A percentile compares a stretch with the other conserved stretches of the same genome.
phyloP scores from a whole-genome alignment of 1,284 basidiomycete species.

The Mycocalia duriaeana region DNA sequence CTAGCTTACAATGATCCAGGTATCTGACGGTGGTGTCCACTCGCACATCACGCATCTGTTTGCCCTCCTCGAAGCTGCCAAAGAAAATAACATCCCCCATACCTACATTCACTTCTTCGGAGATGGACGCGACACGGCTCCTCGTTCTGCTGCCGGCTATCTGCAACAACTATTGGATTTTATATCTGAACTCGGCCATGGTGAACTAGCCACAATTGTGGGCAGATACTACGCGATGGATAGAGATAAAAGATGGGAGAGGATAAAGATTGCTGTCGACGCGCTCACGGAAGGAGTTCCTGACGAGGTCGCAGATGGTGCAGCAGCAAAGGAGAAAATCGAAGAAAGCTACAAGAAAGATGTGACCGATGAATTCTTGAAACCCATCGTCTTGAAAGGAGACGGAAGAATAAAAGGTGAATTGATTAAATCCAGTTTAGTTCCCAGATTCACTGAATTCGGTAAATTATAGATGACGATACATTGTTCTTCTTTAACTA shows the following conservation, averaged over 20 bases:
- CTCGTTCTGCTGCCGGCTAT: slow-evolving; percentile 72
- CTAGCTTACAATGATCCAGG: slow-evolving; percentile 31
- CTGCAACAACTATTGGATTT: slow-evolving; percentile 74
- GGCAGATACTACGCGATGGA: slow-evolving; percentile 95
- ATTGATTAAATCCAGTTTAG: slow-evolving; percentile 13
- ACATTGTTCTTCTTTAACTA: slow-evolving; percentile 95
- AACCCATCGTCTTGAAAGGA: slow-evolving; percentile 84
- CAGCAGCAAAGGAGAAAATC: slow-evolving; percentile 49
- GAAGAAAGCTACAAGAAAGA: slow-evolving; percentile 77
- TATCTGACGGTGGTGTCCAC: slow-evolving; percentile 93
- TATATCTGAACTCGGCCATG: slow-evolving; percentile 69
- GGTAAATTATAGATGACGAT: slow-evolving; percentile 45
- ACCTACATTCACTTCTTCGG: slow-evolving; percentile 89
- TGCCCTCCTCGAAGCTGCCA: slow-evolving; percentile 83
- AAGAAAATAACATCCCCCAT: slow-evolving; percentile 76
- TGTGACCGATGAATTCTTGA: slow-evolving; percentile 89
- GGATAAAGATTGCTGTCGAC: slow-evolving; percentile 83
- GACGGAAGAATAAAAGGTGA: slow-evolving; percentile 77
- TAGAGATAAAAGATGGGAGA: slow-evolving; percentile 92
- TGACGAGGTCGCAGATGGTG: slow-evolving; percentile 42
- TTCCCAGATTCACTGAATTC: background rate
- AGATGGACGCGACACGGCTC: slow-evolving; percentile 87
- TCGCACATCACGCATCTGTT: slow-evolving; percentile 86
- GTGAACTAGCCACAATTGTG: slow-evolving; percentile 74
- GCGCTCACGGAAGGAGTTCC: slow-evolving; percentile 75